Evolutionary conservation across 257 asterid species (phyloP).

Genomic region (Phtheirospermum japonicum): DNA sequence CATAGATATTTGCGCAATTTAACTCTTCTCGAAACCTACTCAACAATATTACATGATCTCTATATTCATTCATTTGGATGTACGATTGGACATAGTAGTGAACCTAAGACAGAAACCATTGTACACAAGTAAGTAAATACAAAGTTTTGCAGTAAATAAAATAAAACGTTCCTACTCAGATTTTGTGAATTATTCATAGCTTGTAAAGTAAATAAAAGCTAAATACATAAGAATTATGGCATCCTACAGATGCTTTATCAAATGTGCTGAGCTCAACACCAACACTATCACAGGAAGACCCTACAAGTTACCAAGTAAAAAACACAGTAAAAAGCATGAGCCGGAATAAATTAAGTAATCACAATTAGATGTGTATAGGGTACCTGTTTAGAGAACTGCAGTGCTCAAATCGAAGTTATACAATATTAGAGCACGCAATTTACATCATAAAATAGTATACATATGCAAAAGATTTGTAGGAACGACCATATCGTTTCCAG

Average conservation of each 20-base stretch:
- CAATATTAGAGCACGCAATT: constrained; percentile 10
- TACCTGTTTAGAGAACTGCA: constrained; percentile 70
- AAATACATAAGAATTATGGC: constrained; percentile 18
- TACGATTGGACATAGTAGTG: constrained; percentile 91
- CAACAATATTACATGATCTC: too few species aligned
- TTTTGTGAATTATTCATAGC: too few species aligned
- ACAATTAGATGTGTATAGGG: neutral
- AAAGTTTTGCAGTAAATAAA: too few species aligned
- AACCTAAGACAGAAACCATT: constrained; percentile 35
- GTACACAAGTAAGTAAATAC: too few species aligned
- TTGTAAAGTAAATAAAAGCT: constrained; percentile 14
- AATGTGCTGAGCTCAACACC: constrained; percentile 91
- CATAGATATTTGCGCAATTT: too few species aligned
- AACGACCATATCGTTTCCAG: constrained; percentile 43
- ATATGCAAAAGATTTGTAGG: neutral
- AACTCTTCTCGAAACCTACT: too few species aligned
- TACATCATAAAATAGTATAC: neutral
- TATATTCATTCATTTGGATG: constrained; percentile 93
- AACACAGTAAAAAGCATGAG: neutral
- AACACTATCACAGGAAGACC: constrained; percentile 72
- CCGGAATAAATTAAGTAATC: constrained; percentile 13
- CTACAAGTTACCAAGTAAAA: constrained; percentile 31
- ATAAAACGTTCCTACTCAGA: too few species aligned
- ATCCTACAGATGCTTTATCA: constrained; percentile 91
- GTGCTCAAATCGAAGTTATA: constrained; percentile 13